A percentile compares a stretch with the other conserved stretches of the same genome.
Conservation (phyloP, 2,329 filamentous ascomycete species). For the Colletotrichum sp. region DNA sequence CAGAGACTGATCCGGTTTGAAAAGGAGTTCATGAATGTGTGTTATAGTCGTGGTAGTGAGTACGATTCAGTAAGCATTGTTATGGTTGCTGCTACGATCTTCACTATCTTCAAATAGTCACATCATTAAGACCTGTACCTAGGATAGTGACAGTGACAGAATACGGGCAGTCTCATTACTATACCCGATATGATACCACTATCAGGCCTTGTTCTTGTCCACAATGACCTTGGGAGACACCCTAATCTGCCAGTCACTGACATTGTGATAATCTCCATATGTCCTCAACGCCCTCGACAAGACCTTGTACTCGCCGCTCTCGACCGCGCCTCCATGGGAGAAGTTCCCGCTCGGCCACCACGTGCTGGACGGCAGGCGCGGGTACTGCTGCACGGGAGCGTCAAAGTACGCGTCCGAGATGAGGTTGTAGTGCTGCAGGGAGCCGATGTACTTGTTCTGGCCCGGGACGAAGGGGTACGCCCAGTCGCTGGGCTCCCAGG, state of each 20-base stretch:
- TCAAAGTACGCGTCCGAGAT: neutral
- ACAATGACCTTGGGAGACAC: conserved; percentile 42
- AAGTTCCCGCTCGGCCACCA: neutral
- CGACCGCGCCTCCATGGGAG: conserved; percentile 12
- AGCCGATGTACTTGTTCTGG: conserved; percentile 45
- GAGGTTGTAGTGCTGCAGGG: neutral
- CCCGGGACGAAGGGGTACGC: conserved; percentile 49
- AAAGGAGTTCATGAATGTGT: neutral
- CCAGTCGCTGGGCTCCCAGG: conserved; percentile 38
- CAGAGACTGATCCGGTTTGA: neutral
- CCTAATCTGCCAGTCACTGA: conserved; percentile 50
- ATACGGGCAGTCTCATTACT: fast-evolving
- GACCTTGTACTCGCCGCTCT: conserved; percentile 16
- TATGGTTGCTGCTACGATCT: neutral
- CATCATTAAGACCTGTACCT: fast-evolving
- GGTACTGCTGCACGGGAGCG: neutral
- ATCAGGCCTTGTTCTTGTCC: conserved; percentile 31
- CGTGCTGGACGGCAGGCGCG: neutral
- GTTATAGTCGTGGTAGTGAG: neutral
- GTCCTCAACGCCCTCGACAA: conserved; percentile 52
- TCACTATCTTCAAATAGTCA: neutral
- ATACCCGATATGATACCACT: fast-evolving
- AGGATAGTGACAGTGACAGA: fast-evolving
- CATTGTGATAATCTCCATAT: conserved; percentile 49
- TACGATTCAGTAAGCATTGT: fast-evolving